Evolutionary conservation across 2,329 filamentous ascomycete species (phyloP).

Genomic region (Penicillium sp.): DNA sequence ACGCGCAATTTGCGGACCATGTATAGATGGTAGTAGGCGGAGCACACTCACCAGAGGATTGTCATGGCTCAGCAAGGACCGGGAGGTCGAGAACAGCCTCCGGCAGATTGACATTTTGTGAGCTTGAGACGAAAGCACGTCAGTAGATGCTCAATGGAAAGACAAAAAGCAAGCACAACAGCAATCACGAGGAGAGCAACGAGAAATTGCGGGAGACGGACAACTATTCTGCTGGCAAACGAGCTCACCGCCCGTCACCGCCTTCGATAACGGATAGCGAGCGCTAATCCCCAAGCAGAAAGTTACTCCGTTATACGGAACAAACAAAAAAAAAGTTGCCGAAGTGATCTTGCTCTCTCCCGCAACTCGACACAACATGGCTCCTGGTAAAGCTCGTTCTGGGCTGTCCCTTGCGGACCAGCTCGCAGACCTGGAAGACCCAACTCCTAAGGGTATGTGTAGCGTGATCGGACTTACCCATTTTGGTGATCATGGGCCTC

Average conservation of each 20-base stretch:
- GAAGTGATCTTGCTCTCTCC: slow-evolving; percentile 8
- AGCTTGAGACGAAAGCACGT: not conserved
- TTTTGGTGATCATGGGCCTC: not conserved
- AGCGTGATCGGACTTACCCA: not conserved
- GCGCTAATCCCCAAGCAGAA: slow-evolving; percentile 15
- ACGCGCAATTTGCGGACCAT: not conserved
- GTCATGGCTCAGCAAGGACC: slow-evolving; percentile 66
- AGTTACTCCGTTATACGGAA: slow-evolving; percentile 27
- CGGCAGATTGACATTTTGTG: slow-evolving; percentile 35
- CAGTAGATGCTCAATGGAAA: not conserved
- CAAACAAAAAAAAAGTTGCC: slow-evolving; percentile 32
- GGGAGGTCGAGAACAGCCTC: slow-evolving; percentile 59
- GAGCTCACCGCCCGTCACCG: slow-evolving; percentile 8
- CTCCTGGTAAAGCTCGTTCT: slow-evolving; percentile 52
- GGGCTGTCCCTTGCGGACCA: slow-evolving; percentile 59
- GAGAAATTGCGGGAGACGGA: not conserved
- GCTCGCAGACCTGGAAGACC: slow-evolving; percentile 64
- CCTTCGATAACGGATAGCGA: not conserved
- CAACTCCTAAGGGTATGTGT: slow-evolving; percentile 61
- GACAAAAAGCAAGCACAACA: not conserved
- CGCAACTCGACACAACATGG: slow-evolving; percentile 27
- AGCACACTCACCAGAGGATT: slow-evolving; percentile 72
- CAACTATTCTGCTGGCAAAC: slow-evolving; percentile 15
- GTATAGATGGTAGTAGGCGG: not conserved
- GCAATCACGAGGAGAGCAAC: not conserved